These are phyloP conservation scores for Penicillium occitanis DNA, from an alignment of 2,329 filamentous ascomycete genomes.

Conservation along the genomic window DNA sequence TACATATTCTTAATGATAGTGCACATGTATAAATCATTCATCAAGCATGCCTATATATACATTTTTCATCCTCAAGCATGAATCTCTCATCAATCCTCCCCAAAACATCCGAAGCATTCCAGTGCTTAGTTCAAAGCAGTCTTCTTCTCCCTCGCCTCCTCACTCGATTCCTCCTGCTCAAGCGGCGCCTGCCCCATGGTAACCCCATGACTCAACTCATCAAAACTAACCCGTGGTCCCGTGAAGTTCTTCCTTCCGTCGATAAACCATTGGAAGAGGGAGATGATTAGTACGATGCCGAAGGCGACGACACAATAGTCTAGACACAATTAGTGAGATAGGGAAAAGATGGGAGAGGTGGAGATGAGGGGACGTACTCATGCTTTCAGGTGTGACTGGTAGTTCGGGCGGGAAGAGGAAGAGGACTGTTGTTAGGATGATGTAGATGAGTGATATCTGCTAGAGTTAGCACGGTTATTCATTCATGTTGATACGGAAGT, in stretches of 20 bases:
- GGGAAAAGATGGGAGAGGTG: background rate
- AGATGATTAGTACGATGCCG: constrained; percentile 58
- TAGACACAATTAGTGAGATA: constrained; percentile 17
- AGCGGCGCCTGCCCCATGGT: constrained; percentile 14
- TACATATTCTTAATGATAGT: background rate
- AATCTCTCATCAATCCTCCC: background rate
- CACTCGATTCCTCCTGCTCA: constrained; percentile 13
- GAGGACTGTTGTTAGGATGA: constrained; percentile 68
- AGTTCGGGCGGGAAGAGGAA: constrained; percentile 71
- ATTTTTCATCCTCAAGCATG: background rate
- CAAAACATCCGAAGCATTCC: background rate
- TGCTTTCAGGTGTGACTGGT: constrained; percentile 64
- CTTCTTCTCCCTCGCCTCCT: constrained; percentile 13
- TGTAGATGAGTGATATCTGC: constrained; percentile 61
- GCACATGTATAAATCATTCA: background rate
- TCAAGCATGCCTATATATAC: background rate
- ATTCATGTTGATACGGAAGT: background rate
- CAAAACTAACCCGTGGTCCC: constrained; percentile 51
- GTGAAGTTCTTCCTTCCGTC: constrained; percentile 63
- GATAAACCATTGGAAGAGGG: constrained; percentile 58
- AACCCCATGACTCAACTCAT: constrained; percentile 17
- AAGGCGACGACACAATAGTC: constrained; percentile 55
- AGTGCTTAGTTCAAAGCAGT: background rate
- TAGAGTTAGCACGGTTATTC: background rate
- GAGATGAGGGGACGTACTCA: constrained; percentile 54